Percentiles rank a stretch among this genome's conserved stretches.
Conservation (phyloP, 495 filamentous ascomycete species). For the Mytilinidion resinicola region DNA sequence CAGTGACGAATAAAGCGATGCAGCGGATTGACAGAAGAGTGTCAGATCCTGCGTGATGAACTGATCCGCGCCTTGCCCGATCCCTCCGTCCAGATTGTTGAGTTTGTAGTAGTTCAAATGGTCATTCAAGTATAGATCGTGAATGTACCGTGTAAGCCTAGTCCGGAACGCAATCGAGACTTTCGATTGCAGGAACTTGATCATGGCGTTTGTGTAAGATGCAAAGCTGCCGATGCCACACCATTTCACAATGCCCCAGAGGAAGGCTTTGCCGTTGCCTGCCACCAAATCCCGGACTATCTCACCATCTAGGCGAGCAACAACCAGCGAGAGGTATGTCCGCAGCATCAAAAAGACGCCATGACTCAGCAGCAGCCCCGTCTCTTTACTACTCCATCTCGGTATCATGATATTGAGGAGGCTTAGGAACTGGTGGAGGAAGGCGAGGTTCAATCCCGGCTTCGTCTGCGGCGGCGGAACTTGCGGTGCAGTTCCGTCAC, state of each 20-base stretch:
- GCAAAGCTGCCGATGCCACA: slow-evolving; percentile 66
- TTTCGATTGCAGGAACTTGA: slow-evolving; percentile 97
- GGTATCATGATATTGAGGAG: slow-evolving; percentile 97
- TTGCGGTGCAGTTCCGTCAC: slow-evolving; percentile 56
- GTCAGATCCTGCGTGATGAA: slow-evolving; percentile 98
- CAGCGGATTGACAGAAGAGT: slow-evolving; percentile 85
- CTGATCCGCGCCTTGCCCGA: slow-evolving; percentile 88
- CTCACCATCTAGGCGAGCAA: slow-evolving; percentile 89
- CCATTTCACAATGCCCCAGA: slow-evolving; percentile 86
- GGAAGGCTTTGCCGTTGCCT: slow-evolving; percentile 81
- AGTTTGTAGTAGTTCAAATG: slow-evolving; percentile 96
- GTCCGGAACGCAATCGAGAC: slow-evolving; percentile 98
- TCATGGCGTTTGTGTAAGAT: slow-evolving; percentile 92
- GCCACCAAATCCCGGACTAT: slow-evolving; percentile 94
- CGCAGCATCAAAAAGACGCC: slow-evolving; percentile 80
- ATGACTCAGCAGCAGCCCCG: slow-evolving; percentile 79
- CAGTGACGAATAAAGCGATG: slow-evolving; percentile 89
- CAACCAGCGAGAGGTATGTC: slow-evolving; percentile 89
- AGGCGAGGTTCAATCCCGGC: slow-evolving; percentile 94
- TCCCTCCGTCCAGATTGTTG: slow-evolving; percentile 84
- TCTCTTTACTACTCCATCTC: slow-evolving; percentile 89
- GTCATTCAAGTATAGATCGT: slow-evolving; percentile 92
- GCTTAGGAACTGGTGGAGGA: slow-evolving; percentile 93
- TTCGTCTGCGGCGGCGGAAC: slow-evolving; percentile 86
- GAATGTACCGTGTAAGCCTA: slow-evolving; percentile 90